Conservation (phyloP, 208 protist genomes). For the Trypanosoma vivax region DNA sequence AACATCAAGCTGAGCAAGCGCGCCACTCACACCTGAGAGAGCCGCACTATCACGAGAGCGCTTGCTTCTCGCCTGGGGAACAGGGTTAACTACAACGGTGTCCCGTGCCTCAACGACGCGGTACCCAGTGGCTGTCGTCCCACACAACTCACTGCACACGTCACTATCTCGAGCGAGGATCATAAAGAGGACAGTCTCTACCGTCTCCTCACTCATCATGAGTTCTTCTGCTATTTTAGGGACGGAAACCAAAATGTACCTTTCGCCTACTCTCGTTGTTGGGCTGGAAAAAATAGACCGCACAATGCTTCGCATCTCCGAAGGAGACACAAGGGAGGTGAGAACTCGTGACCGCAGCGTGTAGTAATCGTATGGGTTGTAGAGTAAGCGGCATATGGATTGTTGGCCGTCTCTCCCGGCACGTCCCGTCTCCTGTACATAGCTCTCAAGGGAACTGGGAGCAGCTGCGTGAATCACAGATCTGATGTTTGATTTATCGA, state of each 20-base stretch:
- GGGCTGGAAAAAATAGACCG: constrained; percentile 34
- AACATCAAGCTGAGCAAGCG: constrained; percentile 58
- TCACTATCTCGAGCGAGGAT: constrained; percentile 27
- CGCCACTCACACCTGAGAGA: constrained; percentile 28
- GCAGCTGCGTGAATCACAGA: constrained; percentile 94
- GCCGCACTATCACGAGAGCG: constrained; percentile 5
- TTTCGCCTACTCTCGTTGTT: constrained; percentile 36
- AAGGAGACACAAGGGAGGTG: constrained; percentile 41
- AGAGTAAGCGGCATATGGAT: constrained; percentile 74
- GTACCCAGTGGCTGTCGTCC: constrained; percentile 42
- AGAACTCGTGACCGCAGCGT: constrained; percentile 75
- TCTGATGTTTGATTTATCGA: constrained; percentile 96
- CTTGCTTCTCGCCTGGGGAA: constrained; percentile 8
- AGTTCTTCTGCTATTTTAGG: constrained; percentile 52
- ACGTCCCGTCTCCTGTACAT: constrained; percentile 96
- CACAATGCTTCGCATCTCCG: constrained; percentile 55
- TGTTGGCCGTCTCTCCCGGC: constrained; percentile 91
- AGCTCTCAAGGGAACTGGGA: constrained; percentile 94
- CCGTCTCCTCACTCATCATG: constrained; percentile 49
- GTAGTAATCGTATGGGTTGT: constrained; percentile 93
- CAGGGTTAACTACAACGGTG: neutral
- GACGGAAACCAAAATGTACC: constrained; percentile 48
- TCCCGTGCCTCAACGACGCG: constrained; percentile 13
- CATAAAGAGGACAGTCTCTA: constrained; percentile 80
- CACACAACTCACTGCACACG: constrained; percentile 34